Conservation (phyloP, 352 stramenopile species). For the Globisporangium acanthophoron region DNA sequence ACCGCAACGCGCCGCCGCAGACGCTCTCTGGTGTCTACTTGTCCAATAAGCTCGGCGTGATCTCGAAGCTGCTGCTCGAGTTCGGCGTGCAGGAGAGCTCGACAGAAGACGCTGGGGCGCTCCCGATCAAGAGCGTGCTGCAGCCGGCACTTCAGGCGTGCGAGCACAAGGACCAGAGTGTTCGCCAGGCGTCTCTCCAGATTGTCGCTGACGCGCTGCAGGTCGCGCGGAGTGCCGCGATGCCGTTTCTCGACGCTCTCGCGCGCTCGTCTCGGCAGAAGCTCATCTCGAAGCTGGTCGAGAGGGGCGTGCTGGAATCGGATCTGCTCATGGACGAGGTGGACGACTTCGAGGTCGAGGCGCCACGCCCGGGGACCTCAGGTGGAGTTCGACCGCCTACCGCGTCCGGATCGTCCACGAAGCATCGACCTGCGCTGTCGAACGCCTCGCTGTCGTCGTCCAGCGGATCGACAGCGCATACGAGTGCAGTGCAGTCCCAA, state of each 20-base stretch:
- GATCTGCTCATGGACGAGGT: slow-evolving; percentile 84
- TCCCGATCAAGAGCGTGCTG: slow-evolving; percentile 64
- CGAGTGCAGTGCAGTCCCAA: slow-evolving; percentile 21
- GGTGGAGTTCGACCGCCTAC: slow-evolving; percentile 52
- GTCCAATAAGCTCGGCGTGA: slow-evolving; percentile 61
- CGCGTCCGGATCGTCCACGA: slow-evolving; percentile 69
- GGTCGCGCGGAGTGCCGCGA: slow-evolving; percentile 44
- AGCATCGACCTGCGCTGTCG: slow-evolving; percentile 59
- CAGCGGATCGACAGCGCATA: slow-evolving; percentile 11
- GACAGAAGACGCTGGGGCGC: slow-evolving; percentile 19
- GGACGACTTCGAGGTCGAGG: slow-evolving; percentile 70
- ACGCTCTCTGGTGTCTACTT: slow-evolving; percentile 54
- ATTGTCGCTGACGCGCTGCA: slow-evolving; percentile 69
- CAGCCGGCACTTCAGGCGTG: slow-evolving; percentile 61
- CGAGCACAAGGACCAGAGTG: slow-evolving; percentile 69
- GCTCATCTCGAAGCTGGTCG: slow-evolving; percentile 76
- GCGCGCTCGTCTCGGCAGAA: slow-evolving; percentile 65
- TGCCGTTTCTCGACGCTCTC: slow-evolving; percentile 66
- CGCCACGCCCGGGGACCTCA: slow-evolving; percentile 44
- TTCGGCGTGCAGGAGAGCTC: slow-evolving; percentile 63
- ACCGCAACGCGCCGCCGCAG: slow-evolving; percentile 48
- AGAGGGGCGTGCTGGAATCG: slow-evolving; percentile 58
- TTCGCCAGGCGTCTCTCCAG: slow-evolving; percentile 54
- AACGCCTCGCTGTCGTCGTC: slow-evolving; percentile 48
- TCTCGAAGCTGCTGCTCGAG: slow-evolving; percentile 74